These are phyloP conservation scores for Brassica nigra DNA, from an alignment of 345 rosid genomes.

Conservation along the genomic window DNA sequence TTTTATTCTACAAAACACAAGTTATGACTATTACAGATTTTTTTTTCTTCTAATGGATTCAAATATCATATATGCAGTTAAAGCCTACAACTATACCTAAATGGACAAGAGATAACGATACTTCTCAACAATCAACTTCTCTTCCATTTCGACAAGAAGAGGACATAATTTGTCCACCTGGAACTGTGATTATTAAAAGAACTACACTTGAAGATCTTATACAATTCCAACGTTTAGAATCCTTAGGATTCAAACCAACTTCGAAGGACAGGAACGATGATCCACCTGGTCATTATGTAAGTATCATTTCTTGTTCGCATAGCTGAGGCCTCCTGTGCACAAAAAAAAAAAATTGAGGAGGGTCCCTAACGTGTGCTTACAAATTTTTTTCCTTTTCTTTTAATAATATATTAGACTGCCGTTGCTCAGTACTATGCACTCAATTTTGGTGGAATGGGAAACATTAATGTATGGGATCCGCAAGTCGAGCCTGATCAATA, in stretches of 20 bases:
- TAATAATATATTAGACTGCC: constrained; percentile 7
- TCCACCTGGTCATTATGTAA: constrained; percentile 27
- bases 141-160: constrained; percentile 9
- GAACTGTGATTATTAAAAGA: constrained; percentile 29
- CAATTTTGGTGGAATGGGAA: constrained; percentile 10
- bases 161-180: constrained; percentile 22
- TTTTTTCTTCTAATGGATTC: not conserved
- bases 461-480: constrained; percentile 32
- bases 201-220: constrained; percentile 28
- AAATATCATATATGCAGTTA: constrained; percentile 14
- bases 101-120: constrained; percentile 26
- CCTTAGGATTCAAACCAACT: constrained; percentile 8
- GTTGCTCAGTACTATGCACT: not conserved
- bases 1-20: not conserved
- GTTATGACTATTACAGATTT: not conserved
- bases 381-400: not conserved
- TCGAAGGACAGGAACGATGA: not conserved
- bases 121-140: not conserved
- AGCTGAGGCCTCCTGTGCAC: not conserved
- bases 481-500: constrained; percentile 3
- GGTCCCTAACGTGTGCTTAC: not conserved
- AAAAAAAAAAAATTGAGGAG: not conserved
- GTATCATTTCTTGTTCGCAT: not conserved
- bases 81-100: constrained; percentile 29
- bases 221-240: constrained; percentile 1